Percentiles rank a stretch among this genome's conserved stretches.
These are phyloP conservation scores for Protea cynaroides DNA, from an alignment of 164 flowering plant species.

Conservation along the genomic window DNA sequence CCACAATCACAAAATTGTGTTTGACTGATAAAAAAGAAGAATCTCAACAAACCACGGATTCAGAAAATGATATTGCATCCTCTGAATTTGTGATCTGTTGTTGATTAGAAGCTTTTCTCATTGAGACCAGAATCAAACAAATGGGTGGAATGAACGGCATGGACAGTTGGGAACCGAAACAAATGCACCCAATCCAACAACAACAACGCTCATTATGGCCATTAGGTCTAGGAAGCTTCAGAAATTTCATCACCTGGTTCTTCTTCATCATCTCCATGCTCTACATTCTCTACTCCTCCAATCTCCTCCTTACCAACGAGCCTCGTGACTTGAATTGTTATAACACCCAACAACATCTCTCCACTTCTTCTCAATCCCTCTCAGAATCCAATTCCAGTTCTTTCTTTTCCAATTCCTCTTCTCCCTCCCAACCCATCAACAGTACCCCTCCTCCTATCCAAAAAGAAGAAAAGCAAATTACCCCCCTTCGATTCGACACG, in stretches of 20 bases:
- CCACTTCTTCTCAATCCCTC: constrained; percentile 5
- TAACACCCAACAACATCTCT: not conserved
- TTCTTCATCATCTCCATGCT: constrained; percentile 3
- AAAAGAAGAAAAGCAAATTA: too few relatives aligned
- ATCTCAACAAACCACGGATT: too few relatives aligned
- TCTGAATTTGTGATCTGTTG: not conserved
- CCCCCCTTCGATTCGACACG: constrained; percentile 19
- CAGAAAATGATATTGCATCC: too few relatives aligned
- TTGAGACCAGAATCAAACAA: too few relatives aligned
- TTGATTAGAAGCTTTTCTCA: not conserved
- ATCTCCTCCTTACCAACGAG: constrained; percentile 8
- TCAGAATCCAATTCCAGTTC: not conserved
- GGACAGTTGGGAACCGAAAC: not conserved
- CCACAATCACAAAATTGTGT: too few relatives aligned
- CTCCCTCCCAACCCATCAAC: not conserved
- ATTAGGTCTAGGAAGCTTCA: not conserved
- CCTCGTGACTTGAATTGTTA: constrained; percentile 1
- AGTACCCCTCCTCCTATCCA: too few relatives aligned
- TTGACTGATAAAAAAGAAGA: too few relatives aligned
- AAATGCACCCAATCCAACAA: not conserved
- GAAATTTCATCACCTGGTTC: constrained; percentile 13
- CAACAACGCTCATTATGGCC: not conserved
- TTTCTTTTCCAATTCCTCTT: too few relatives aligned
- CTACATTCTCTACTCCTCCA: constrained; percentile 10
- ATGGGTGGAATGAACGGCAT: not conserved